Percentiles rank a stretch among this genome's conserved stretches.
Conservation (phyloP, 2,329 filamentous ascomycete species). For the Cladosporium sp. region DNA sequence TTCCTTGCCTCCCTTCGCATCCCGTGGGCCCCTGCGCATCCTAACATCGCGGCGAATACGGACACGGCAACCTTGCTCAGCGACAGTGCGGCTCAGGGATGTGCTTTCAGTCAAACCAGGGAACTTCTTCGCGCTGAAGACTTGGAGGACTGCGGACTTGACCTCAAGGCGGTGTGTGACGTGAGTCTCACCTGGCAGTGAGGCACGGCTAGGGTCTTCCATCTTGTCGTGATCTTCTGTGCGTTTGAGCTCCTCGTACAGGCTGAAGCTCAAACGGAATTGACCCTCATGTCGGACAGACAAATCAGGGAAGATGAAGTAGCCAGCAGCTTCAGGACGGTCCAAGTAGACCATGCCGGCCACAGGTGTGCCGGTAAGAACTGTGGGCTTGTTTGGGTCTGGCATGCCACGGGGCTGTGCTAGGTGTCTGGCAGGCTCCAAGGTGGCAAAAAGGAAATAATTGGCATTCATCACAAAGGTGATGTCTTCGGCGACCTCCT, state of each 20-base stretch:
- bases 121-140: constrained; percentile 98
- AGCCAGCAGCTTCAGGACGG: constrained; percentile 75
- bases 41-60: constrained; percentile 91
- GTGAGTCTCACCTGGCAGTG: constrained; percentile 53
- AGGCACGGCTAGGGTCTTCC: constrained; percentile 38
- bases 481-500: constrained; percentile 65
- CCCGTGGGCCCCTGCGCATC: constrained; percentile 76
- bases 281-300: constrained; percentile 94
- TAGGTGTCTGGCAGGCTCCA: constrained; percentile 82
- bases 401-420: constrained; percentile 73
- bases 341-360: constrained; percentile 96
- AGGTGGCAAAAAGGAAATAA: constrained; percentile 93
- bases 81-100: constrained; percentile 81
- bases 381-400: constrained; percentile 67
- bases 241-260: constrained; percentile 93
- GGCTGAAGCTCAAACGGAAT: constrained; percentile 86
- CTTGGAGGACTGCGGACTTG: constrained; percentile 81
- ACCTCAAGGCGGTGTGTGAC: constrained; percentile 89
- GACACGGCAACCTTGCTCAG: constrained; percentile 95
- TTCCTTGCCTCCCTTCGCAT: constrained; percentile 60
- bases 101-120: constrained; percentile 91
- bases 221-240: constrained; percentile 71
- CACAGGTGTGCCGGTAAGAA: constrained; percentile 90
- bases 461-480: constrained; percentile 94
- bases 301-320: constrained; percentile 96